Percentiles rank a stretch among this genome's conserved stretches.
These are phyloP conservation scores for Syncephalastrum racemosum DNA, from an alignment of 371 early-diverging fungal species.

Conservation along the genomic window DNA sequence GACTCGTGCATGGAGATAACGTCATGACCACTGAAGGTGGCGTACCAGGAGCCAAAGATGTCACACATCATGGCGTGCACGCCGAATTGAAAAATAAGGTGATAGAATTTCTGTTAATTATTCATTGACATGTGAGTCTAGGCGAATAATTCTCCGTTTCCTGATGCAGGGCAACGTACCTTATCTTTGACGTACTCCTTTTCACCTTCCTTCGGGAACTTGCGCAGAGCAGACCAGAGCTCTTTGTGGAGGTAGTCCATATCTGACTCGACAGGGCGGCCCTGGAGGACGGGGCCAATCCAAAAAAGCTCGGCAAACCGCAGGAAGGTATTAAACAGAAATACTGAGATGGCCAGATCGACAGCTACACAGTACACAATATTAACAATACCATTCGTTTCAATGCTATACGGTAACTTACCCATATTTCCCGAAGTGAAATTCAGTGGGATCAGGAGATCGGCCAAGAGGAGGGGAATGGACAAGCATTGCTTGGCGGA, in stretches of 20 bases:
- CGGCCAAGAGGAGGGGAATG: slow-evolving; percentile 27
- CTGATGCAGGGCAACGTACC: slow-evolving; percentile 11
- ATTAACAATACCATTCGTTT: not conserved
- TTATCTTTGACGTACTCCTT: slow-evolving; percentile 34
- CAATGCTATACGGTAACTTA: slow-evolving; percentile 8
- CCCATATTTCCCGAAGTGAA: slow-evolving; percentile 24
- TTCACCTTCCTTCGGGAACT: slow-evolving; percentile 28
- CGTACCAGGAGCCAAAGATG: slow-evolving; percentile 23
- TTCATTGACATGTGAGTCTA: not conserved
- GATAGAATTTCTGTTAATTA: slow-evolving; percentile 32
- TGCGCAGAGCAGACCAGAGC: slow-evolving; percentile 37
- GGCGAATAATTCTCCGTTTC: not conserved
- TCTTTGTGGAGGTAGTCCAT: slow-evolving; percentile 26
- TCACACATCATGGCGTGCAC: slow-evolving; percentile 20
- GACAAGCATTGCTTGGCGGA: slow-evolving; percentile 30
- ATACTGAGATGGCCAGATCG: slow-evolving; percentile 20
- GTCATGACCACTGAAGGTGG: slow-evolving; percentile 26
- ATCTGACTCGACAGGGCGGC: slow-evolving; percentile 25
- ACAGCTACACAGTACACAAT: slow-evolving; percentile 15
- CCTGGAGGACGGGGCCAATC: slow-evolving; percentile 31
- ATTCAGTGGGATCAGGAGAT: slow-evolving; percentile 26
- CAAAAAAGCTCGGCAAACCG: slow-evolving; percentile 35
- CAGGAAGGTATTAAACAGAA: slow-evolving; percentile 26
- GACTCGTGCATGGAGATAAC: slow-evolving; percentile 11
- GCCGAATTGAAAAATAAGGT: slow-evolving; percentile 22